Conservation (phyloP, 1,139 yeast genomes). For the Nakaseomyces bracarensis region DNA sequence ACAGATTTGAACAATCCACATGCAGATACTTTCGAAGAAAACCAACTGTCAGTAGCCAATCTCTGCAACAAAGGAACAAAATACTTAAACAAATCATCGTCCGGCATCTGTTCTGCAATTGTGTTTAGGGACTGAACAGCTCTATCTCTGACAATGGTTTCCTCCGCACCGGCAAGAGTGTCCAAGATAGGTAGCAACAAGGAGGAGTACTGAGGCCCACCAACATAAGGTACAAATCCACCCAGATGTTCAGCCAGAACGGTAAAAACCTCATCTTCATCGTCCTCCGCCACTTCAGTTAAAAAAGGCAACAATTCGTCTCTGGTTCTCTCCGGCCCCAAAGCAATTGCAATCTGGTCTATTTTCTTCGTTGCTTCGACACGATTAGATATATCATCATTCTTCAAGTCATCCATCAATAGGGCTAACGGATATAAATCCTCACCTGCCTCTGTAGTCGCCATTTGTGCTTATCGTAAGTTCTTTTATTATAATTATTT, state of each 20-base stretch:
- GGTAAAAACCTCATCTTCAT: slow-evolving; percentile 95
- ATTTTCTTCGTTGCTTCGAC: slow-evolving; percentile 92
- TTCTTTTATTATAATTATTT: background rate
- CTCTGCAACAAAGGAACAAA: slow-evolving; percentile 71
- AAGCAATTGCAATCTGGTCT: slow-evolving; percentile 89
- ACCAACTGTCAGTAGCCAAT: slow-evolving; percentile 88
- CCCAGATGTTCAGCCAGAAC: slow-evolving; percentile 89
- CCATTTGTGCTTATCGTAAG: background rate
- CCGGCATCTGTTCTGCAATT: slow-evolving; percentile 55
- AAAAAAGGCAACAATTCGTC: slow-evolving; percentile 84
- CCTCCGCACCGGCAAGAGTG: slow-evolving; percentile 89
- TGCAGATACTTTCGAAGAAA: slow-evolving; percentile 84
- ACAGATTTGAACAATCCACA: slow-evolving; percentile 80
- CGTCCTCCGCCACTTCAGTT: slow-evolving; percentile 90
- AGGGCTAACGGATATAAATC: slow-evolving; percentile 92
- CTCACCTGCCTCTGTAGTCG: slow-evolving; percentile 16
- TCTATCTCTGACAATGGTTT: slow-evolving; percentile 90
- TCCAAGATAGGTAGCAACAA: slow-evolving; percentile 76
- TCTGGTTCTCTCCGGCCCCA: slow-evolving; percentile 90
- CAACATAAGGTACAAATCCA: slow-evolving; percentile 75
- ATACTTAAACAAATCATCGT: slow-evolving; percentile 56
- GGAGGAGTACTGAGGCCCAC: slow-evolving; percentile 74
- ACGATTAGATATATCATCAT: slow-evolving; percentile 89
- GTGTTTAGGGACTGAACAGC: slow-evolving; percentile 80
- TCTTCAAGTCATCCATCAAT: slow-evolving; percentile 90